phyloP scores from a whole-genome alignment of 352 stramenopile genomes.

The Blastocystis sp. region DNA sequence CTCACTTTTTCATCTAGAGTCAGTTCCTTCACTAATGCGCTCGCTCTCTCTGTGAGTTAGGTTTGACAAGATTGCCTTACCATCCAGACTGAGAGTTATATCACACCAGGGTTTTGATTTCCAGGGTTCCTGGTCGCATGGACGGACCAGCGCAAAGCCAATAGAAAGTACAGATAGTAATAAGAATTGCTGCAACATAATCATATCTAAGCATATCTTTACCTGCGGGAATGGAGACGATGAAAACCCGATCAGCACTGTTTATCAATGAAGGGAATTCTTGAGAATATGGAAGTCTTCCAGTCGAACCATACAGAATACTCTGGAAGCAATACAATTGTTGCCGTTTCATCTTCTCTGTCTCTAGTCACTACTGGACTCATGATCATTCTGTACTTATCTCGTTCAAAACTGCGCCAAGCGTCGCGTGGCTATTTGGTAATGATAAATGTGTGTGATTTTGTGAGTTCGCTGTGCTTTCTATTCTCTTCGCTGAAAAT shows the following conservation, averaged over 20 bases:
- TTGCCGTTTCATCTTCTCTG: slow-evolving; percentile 6
- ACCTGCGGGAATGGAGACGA: background rate
- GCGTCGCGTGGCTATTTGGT: slow-evolving; percentile 6
- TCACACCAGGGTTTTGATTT: slow-evolving; percentile 38
- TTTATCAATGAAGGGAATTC: background rate
- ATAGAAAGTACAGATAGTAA: background rate
- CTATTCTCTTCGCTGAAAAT: background rate
- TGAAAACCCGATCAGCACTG: background rate
- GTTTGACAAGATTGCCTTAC: background rate
- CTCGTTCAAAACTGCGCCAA: background rate
- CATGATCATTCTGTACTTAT: slow-evolving; percentile 45
- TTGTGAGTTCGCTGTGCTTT: background rate
- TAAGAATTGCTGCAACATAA: background rate
- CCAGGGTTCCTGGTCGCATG: slow-evolving; percentile 25
- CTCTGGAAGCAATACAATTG: background rate
- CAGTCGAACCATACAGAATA: background rate
- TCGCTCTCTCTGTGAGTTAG: slow-evolving; percentile 66
- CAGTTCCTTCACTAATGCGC: slow-evolving; percentile 73
- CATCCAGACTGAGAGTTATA: background rate
- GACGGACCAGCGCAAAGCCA: background rate
- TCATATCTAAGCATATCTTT: background rate
- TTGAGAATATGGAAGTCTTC: background rate
- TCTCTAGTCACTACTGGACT: background rate
- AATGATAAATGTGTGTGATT: slow-evolving; percentile 54
- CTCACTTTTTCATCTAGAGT: slow-evolving; percentile 72